Evolutionary conservation across 192 early-diverging fungal species (phyloP).

Genomic region (Linnemannia hyalina): DNA sequence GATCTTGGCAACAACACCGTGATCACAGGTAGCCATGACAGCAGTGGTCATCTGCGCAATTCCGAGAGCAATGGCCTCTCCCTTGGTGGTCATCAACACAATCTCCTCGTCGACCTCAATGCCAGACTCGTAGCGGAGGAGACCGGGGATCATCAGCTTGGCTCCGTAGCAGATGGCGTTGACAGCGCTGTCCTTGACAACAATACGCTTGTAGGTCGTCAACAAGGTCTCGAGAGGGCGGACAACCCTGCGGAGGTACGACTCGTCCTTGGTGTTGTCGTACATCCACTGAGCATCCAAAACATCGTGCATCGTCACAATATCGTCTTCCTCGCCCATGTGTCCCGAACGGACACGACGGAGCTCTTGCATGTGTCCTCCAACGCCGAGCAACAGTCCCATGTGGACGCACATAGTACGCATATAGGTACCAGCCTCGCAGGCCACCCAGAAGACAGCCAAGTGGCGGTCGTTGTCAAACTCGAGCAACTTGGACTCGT

Average conservation of each 20-base stretch:
- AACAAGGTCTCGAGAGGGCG: constrained; percentile 96
- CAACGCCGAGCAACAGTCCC: constrained; percentile 94
- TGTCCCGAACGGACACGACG: constrained; percentile 96
- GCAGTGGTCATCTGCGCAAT: constrained; percentile 98
- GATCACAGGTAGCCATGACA: constrained; percentile 96
- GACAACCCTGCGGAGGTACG: constrained; percentile 94
- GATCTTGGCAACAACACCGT: constrained; percentile 98
- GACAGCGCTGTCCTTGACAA: constrained; percentile 98
- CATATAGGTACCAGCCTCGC: constrained; percentile 99
- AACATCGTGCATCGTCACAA: constrained; percentile 99
- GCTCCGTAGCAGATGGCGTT: constrained; percentile 99
- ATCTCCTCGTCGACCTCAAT: constrained; percentile 98
- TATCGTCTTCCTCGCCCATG: constrained; percentile 91
- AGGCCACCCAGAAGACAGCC: constrained; percentile 97
- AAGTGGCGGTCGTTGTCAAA: constrained; percentile 98
- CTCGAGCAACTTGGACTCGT: constrained; percentile 95
- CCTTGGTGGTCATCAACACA: constrained; percentile 99
- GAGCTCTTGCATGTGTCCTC: constrained; percentile 99
- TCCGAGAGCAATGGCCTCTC: constrained; percentile 98
- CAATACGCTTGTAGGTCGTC: constrained; percentile 95
- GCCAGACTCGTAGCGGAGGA: constrained; percentile 94
- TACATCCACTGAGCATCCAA: constrained; percentile 99
- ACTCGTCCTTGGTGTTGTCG: constrained; percentile 97
- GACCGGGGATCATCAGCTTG: constrained; percentile 98
- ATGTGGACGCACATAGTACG: constrained; percentile 99